These are phyloP conservation scores for Pythium pyrilobum DNA, from an alignment of 352 stramenopile genomes.

Conservation along the genomic window DNA sequence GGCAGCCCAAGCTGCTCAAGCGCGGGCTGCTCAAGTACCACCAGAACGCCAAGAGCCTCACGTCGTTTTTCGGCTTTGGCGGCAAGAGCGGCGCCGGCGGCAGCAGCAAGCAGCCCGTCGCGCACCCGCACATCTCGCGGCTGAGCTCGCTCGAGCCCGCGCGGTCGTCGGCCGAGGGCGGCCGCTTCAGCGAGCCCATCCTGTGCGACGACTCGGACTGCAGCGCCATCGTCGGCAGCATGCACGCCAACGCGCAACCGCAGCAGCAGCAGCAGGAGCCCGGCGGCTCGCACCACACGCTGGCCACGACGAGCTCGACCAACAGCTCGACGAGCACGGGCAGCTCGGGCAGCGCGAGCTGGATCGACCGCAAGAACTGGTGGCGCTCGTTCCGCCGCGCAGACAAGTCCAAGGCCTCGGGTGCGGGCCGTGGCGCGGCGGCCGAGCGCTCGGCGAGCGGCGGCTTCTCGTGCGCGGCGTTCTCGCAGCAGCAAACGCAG, in stretches of 20 bases:
- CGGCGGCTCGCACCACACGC: conserved; percentile 17
- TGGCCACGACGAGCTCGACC: conserved; percentile 32
- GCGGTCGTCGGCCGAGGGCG: conserved; percentile 4
- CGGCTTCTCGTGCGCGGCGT: conserved; percentile 33
- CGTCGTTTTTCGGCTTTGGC: conserved; percentile 52
- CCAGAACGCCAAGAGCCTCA: conserved; percentile 57
- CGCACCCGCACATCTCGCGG: conserved; percentile 29
- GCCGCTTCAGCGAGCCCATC: conserved; percentile 24
- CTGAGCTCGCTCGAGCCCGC: conserved; percentile 22
- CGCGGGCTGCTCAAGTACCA: conserved; percentile 62
- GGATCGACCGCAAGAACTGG: conserved; percentile 61
- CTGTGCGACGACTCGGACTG: conserved; percentile 19
- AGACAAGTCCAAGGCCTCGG: conserved; percentile 26
- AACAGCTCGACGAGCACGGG: conserved; percentile 19
- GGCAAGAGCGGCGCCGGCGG: background rate
- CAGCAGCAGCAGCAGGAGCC: background rate
- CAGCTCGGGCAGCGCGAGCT: conserved; percentile 10
- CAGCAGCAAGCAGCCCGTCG: conserved; percentile 21
- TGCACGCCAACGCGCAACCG: background rate
- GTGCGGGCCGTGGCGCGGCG: background rate
- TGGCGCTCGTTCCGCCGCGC: conserved; percentile 64
- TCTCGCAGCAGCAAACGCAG: conserved; percentile 45
- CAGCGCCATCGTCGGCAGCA: conserved; percentile 23
- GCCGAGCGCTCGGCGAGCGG: conserved; percentile 61
- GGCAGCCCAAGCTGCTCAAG: conserved; percentile 77